A percentile compares a stretch with the other conserved stretches of the same genome.
Evolutionary conservation across 2,329 filamentous ascomycete genomes (phyloP).

Genomic region (Gaeumannomyces tritici): DNA sequence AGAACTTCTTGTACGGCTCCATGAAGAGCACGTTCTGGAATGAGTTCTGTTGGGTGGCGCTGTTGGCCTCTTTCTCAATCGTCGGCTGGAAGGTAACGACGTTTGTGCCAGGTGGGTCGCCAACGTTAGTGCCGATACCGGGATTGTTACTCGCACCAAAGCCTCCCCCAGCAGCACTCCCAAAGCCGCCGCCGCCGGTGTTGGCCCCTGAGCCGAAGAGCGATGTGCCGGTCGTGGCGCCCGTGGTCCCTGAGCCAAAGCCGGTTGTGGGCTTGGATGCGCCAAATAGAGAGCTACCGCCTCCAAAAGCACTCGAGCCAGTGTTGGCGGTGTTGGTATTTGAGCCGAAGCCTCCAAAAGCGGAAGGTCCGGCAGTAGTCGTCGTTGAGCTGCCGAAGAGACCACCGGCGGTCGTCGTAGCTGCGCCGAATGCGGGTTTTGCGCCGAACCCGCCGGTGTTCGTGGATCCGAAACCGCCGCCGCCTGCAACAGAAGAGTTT

Average conservation of each 20-base stretch:
- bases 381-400: constrained; percentile 33
- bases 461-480: constrained; percentile 20
- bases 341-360: constrained; percentile 29
- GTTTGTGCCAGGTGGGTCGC: constrained; percentile 60
- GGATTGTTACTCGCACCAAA: constrained; percentile 30
- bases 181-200: constrained; percentile 29
- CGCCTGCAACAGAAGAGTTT: constrained; percentile 9
- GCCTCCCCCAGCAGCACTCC: constrained; percentile 13
- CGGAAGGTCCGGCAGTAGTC: constrained; percentile 24
- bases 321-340: constrained; percentile 19
- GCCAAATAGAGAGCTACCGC: constrained; percentile 41
- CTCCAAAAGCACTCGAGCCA: constrained; percentile 28
- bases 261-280: constrained; percentile 36
- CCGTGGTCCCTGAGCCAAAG: constrained; percentile 24
- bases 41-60: constrained; percentile 41
- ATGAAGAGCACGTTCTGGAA: constrained; percentile 77
- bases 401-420: constrained; percentile 27
- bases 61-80: constrained; percentile 63
- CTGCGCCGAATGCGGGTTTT: constrained; percentile 42
- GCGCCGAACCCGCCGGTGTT: background rate
- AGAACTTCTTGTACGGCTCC: constrained; percentile 79
- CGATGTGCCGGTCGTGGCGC: constrained; percentile 22
- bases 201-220: constrained; percentile 35
- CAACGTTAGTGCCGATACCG: constrained; percentile 39
- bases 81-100: constrained; percentile 59